Evolutionary conservation across 306 rosid species (phyloP), one percentile per base, ranked within the genome.

Genomic region (Ceratonia siliqua): DNA sequence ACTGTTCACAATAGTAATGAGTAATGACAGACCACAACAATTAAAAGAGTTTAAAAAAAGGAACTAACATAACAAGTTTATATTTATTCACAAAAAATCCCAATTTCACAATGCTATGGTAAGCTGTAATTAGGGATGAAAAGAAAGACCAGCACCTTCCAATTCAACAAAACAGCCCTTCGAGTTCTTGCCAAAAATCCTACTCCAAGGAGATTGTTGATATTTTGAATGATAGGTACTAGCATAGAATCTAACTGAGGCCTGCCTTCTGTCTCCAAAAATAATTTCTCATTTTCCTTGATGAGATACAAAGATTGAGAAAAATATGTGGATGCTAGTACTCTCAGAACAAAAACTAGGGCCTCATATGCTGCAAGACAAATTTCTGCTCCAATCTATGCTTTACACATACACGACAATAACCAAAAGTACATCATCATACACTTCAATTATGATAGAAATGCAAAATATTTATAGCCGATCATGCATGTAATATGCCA

Each of bases 351-450:
- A 79, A 80, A 78, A 80, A 86, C 84, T 80, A 94, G 77, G 9
- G 90, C 90, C 84, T 94, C 96, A 83, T 89, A 88, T 72, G 96
- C 89, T 30, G 97, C 98, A 81, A 94, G 89, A 87, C 73, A 43
- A 77, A 91, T 81, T 87, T 94, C 98, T 68, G 96, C 91, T 54
- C 83, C 90, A 68, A 69, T 73, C 98, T 94, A n/a, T n/a, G 87
- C 72, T 45, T 79, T 82, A 42, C 53, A 79, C 74, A 67, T 28
- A 54, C 83, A 74, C 4, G 67, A 55, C 70, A 81, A 70, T 48
- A 45, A 57, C 72, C n/a, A 71, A 66, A 62, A 69, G 43, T 25
- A 63, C 36, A 67, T 87, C 55, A 57, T 62, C 62, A 61, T 41
- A 69, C 56, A 50, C 73, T 43, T 78, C 59, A 75, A 61, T 62